Base-by-base conservation (phyloP, 768 basidiomycete species). In the Psilocybe subaeruginosa region DNA sequence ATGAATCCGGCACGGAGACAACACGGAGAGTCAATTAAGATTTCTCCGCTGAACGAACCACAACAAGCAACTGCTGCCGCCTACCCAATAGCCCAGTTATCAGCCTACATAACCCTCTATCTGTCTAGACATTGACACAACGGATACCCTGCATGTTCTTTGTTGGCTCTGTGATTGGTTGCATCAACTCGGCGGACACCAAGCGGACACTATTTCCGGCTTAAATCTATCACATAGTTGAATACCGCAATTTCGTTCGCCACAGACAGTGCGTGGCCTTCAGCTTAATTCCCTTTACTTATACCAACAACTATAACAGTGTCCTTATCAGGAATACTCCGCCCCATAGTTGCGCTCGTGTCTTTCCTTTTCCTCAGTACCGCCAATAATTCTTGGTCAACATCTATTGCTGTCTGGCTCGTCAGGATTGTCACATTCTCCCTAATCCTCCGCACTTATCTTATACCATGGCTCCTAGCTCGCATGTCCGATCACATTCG, bases 401-500 rank as follows among this genome's bases (percentile, higher is more conserved):
- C 81, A 14, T 70, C 74, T 8, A 58, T 83, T 48, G 66, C 83
- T 33, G 68, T 82, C 49, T 88, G 84, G 84, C 56, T 82, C 54
- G 68, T 84, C 19, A 79, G 86, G 66, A 68, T 86, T 57, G 63
- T 82, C 51, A 80, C 81, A 6, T 76, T 90, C 63, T 83, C 81
- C 19, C 78, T 90, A 31, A 66, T 90, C 57, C 77, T 88, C 53
- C 83, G 91, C 56, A 87, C 85, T 0, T 89, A 88, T 67, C 76
- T 92, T 60, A 80, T 83, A 2, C 91, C 91, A 54, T 87, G 83
- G 74, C 70, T 88, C 48, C 78, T 92, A 33, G 77, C 81, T 54
- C 79, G 81, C 46, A 74, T 86, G 57, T 88, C 88, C n/a, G 81
- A 81, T 50, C 86, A 82, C 65, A 76, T 92, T 61, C 86, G 87